Conservation (phyloP, 768 basidiomycete species). For the Gymnopilus dilepis region DNA sequence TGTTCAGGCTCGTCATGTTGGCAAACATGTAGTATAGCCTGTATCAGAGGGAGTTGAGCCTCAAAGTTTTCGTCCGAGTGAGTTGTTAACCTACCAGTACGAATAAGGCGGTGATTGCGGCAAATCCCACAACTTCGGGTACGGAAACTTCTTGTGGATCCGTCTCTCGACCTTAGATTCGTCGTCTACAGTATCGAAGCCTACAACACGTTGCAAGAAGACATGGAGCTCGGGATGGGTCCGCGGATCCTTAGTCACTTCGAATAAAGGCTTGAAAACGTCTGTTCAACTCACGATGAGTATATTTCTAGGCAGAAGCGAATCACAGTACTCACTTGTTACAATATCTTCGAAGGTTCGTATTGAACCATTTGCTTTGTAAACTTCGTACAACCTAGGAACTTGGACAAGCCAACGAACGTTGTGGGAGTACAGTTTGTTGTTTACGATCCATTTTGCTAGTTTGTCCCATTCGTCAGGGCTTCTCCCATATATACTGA, state of each 20-base stretch:
- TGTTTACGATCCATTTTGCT: constrained; percentile 93
- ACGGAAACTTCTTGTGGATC: constrained; percentile 93
- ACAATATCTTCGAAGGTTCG: constrained; percentile 92
- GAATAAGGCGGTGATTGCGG: constrained; percentile 92
- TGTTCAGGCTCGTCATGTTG: constrained; percentile 93
- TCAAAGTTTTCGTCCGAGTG: not conserved
- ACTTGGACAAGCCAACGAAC: constrained; percentile 98
- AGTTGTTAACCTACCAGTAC: constrained; percentile 76
- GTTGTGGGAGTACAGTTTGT: constrained; percentile 95
- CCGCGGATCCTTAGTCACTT: constrained; percentile 90
- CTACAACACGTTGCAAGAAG: constrained; percentile 93
- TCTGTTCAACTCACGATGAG: constrained; percentile 51
- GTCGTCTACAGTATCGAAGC: constrained; percentile 99
- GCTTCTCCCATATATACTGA: constrained; percentile 91
- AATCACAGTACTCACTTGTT: constrained; percentile 60
- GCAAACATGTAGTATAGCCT: constrained; percentile 99
- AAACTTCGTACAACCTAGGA: constrained; percentile 93
- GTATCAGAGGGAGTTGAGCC: constrained; percentile 1
- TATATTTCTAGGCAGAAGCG: not conserved
- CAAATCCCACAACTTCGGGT: constrained; percentile 88
- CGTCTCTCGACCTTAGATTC: constrained; percentile 94
- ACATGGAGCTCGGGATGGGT: constrained; percentile 94
- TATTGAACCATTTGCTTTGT: constrained; percentile 86
- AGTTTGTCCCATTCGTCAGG: constrained; percentile 95
- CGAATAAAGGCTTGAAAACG: constrained; percentile 91